Evolutionary conservation across 148 eudicot genomes (phyloP).

Genomic region (Cornus suecica): DNA sequence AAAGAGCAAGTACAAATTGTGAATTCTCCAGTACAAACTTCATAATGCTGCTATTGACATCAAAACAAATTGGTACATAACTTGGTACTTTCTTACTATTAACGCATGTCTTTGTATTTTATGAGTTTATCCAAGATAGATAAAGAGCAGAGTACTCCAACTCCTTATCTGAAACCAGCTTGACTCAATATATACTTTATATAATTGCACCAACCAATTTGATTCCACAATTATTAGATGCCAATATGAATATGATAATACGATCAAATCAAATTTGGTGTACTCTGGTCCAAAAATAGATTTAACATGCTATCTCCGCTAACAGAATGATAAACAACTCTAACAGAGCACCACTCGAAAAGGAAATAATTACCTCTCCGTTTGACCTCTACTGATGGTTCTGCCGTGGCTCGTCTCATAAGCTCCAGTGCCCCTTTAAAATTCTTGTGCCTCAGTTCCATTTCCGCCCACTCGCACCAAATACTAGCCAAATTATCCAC

Average conservation of each 20-base stretch:
- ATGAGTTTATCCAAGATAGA: too few species aligned
- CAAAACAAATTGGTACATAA: too few species aligned
- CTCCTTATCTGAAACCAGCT: background rate
- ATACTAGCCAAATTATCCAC: constrained; percentile 92
- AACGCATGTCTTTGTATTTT: too few species aligned
- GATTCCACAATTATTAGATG: background rate
- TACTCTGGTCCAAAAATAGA: background rate
- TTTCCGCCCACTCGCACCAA: constrained; percentile 99
- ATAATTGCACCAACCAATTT: too few species aligned
- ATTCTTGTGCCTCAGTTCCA: constrained; percentile 80
- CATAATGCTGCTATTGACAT: too few species aligned
- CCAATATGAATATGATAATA: too few species aligned
- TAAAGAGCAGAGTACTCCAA: too few species aligned
- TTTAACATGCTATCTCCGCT: background rate
- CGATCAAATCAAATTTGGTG: background rate
- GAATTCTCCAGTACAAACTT: too few species aligned
- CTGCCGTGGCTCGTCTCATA: constrained; percentile 96
- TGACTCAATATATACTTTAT: background rate
- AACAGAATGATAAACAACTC: background rate
- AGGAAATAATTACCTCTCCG: constrained; percentile 57
- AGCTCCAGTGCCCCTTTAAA: constrained; percentile 74
- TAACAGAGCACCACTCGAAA: background rate
- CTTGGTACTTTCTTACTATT: too few species aligned
- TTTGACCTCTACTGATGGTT: constrained; percentile 86
- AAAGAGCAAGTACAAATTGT: too few species aligned